Evolutionary conservation across 768 basidiomycete species (phyloP).

Genomic region (Royoungia palumana): DNA sequence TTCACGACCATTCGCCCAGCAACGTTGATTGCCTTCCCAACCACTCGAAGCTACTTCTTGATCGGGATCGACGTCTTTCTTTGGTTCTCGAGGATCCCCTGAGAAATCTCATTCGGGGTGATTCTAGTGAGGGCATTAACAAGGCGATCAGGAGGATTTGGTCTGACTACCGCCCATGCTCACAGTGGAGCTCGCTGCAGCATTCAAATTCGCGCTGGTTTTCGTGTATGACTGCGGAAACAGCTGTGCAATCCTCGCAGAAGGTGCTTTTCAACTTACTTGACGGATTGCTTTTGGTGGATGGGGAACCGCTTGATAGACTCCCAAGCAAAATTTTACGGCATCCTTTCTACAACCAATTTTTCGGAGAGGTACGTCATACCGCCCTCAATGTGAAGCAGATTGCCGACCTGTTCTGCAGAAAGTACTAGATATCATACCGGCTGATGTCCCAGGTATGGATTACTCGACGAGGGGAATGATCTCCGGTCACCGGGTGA

Average conservation of each 20-base stretch:
- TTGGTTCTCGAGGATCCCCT: slow-evolving; percentile 25
- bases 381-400: no score
- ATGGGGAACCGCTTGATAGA: slow-evolving; percentile 20
- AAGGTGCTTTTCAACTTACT: slow-evolving; percentile 15
- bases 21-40: neutral
- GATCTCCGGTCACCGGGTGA: slow-evolving; percentile 19
- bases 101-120: slow-evolving; percentile 6
- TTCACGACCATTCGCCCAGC: slow-evolving; percentile 32
- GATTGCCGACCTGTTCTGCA: slow-evolving; percentile 2
- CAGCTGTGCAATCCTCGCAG: slow-evolving; percentile 9
- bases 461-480: slow-evolving; percentile 18
- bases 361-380: slow-evolving; percentile 21
- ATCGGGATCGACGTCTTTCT: slow-evolving; percentile 33
- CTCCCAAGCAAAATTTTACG: slow-evolving; percentile 10
- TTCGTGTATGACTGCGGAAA: slow-evolving; percentile 16
- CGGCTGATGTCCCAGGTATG: slow-evolving; percentile 21
- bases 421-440: slow-evolving; percentile 15
- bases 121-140: slow-evolving; percentile 23
- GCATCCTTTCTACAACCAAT: slow-evolving; percentile 10
- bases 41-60: slow-evolving; percentile 23
- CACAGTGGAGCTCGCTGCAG: slow-evolving; percentile 21
- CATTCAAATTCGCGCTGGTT: slow-evolving; percentile 30
- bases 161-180: slow-evolving; percentile 26
- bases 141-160: slow-evolving; percentile 31
- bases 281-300: slow-evolving; percentile 21